phyloP scores from a whole-genome alignment of 2,329 filamentous ascomycete genomes.

The Arthrobotrys sinensis region DNA sequence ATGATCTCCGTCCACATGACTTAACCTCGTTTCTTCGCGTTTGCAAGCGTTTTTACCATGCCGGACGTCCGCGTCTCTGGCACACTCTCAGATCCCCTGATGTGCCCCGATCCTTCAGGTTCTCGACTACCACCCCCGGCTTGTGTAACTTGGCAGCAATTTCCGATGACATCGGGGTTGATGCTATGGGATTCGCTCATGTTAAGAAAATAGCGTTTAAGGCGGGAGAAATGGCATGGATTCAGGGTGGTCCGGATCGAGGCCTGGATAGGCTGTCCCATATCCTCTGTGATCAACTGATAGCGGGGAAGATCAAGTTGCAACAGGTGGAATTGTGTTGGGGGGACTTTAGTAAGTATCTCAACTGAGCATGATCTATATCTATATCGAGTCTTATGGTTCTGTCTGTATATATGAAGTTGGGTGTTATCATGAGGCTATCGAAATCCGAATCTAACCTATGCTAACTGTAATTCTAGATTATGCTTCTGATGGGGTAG shows the following conservation, averaged over 20 bases:
- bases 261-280: background rate
- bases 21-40: background rate
- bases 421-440: too few relatives aligned
- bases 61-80: background rate
- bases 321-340: constrained; percentile 17
- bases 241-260: background rate
- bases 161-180: background rate
- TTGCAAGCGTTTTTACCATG: constrained; percentile 5
- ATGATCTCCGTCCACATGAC: background rate
- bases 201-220: constrained; percentile 9
- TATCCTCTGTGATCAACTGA: background rate
- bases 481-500: background rate
- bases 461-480: background rate
- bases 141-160: background rate
- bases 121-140: background rate
- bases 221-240: background rate
- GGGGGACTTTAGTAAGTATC: background rate
- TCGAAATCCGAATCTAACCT: background rate
- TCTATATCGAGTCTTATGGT: background rate
- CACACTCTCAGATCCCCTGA: background rate
- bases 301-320: background rate
- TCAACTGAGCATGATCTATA: background rate
- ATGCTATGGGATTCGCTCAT: constrained; percentile 2
- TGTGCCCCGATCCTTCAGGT: background rate
- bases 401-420: too few relatives aligned